Percentiles rank a stretch among this genome's conserved stretches.
Conservation (phyloP, 768 basidiomycete species). For the Scleroderma bovista region DNA sequence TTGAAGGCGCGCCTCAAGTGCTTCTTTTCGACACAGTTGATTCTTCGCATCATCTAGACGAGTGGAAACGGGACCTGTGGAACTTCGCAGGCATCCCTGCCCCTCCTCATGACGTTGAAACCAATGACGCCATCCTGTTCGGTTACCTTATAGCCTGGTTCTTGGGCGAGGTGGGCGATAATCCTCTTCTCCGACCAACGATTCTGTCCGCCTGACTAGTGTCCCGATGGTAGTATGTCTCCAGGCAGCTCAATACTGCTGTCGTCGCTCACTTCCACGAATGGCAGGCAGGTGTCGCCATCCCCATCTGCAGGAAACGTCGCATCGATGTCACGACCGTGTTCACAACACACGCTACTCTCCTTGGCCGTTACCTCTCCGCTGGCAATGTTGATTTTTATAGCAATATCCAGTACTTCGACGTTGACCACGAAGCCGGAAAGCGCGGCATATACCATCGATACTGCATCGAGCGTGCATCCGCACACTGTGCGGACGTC, state of each 20-base stretch:
- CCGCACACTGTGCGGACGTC: constrained; percentile 94
- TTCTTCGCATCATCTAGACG: constrained; percentile 82
- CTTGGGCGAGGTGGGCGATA: constrained; percentile 75
- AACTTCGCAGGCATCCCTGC: constrained; percentile 96
- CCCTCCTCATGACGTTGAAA: constrained; percentile 94
- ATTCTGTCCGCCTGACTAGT: no score
- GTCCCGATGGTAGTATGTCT: constrained; percentile 52
- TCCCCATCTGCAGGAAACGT: constrained; percentile 90
- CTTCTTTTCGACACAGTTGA: constrained; percentile 94
- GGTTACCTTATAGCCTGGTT: constrained; percentile 99
- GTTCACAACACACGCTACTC: constrained; percentile 97
- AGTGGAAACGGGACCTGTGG: constrained; percentile 99
- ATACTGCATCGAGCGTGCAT: constrained; percentile 95
- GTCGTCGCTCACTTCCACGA: constrained; percentile 99
- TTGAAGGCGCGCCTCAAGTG: constrained; percentile 94
- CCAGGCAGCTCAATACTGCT: constrained; percentile 75
- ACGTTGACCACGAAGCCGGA: constrained; percentile 98
- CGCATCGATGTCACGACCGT: constrained; percentile 98
- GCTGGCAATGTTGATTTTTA: constrained; percentile 99
- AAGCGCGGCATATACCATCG: constrained; percentile 98
- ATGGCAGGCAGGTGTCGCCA: constrained; percentile 97
- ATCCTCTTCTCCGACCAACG: no score
- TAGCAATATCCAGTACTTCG: constrained; percentile 99
- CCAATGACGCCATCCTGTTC: constrained; percentile 96
- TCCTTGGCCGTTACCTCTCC: constrained; percentile 97